Evolutionary conservation across 306 rosid species (phyloP).

Genomic region (Fragaria iinumae): DNA sequence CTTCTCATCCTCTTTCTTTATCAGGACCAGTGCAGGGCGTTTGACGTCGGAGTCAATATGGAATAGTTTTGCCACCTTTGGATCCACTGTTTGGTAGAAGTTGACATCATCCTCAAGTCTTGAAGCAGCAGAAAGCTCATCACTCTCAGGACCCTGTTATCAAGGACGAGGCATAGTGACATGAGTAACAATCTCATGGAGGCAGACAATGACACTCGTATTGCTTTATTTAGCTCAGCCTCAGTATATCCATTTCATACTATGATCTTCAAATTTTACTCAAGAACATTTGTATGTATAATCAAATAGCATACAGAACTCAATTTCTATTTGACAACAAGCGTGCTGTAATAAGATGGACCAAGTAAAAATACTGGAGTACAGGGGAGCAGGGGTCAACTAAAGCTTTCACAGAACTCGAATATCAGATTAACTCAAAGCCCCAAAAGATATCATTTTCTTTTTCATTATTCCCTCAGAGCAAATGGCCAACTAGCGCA

Average conservation of each 20-base stretch:
- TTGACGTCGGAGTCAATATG: slow-evolving; percentile 70
- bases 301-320: neutral
- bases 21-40: slow-evolving; percentile 80
- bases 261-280: neutral
- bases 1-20: slow-evolving; percentile 88
- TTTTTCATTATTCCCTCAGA: neutral
- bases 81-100: slow-evolving; percentile 85
- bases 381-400: neutral
- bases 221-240: neutral
- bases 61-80: slow-evolving; percentile 90
- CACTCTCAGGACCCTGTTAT: slow-evolving; percentile 82
- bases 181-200: neutral
- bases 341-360: neutral
- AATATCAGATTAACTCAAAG: neutral
- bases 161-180: slow-evolving; percentile 16
- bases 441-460: neutral
- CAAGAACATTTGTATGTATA: neutral
- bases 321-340: slow-evolving; percentile 8
- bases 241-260: neutral
- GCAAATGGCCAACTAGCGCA: neutral
- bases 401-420: neutral
- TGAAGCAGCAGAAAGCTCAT: slow-evolving; percentile 92
- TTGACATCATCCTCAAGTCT: slow-evolving; percentile 85
- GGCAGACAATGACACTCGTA: neutral
- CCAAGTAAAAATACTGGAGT: neutral